Conservation (phyloP, 2,329 filamentous ascomycete genomes). For the Chaetomium sp. region DNA sequence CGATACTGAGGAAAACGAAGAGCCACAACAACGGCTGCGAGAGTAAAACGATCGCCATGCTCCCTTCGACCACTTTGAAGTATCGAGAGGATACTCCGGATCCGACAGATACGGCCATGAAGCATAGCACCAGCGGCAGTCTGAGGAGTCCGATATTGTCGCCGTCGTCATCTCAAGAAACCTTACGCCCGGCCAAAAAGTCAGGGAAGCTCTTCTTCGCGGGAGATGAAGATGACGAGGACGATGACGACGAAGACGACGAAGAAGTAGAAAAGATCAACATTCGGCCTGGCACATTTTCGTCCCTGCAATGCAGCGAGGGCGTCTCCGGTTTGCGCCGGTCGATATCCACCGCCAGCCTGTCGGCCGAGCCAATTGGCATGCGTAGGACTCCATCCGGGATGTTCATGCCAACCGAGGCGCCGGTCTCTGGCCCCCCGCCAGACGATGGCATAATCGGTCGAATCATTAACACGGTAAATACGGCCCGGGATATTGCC, state of each 20-base stretch:
- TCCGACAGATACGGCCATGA: slow-evolving; percentile 61
- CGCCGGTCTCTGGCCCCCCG: slow-evolving; percentile 62
- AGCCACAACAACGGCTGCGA: slow-evolving; percentile 50
- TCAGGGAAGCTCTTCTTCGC: slow-evolving; percentile 67
- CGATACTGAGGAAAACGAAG: slow-evolving; percentile 51
- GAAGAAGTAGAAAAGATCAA: slow-evolving; percentile 30
- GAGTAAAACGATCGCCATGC: slow-evolving; percentile 83
- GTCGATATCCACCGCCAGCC: slow-evolving; percentile 52
- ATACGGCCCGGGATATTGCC: slow-evolving; percentile 70
- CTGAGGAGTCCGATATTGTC: slow-evolving; percentile 59
- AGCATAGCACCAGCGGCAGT: slow-evolving; percentile 53
- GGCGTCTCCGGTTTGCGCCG: slow-evolving; percentile 46
- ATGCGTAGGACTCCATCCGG: slow-evolving; percentile 80
- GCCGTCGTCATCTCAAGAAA: slow-evolving; percentile 81
- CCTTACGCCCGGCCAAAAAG: slow-evolving; percentile 69
- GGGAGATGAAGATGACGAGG: slow-evolving; percentile 61
- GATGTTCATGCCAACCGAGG: slow-evolving; percentile 89
- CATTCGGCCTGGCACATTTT: slow-evolving; percentile 29
- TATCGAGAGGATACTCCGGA: slow-evolving; percentile 78
- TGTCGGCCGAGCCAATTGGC: slow-evolving; percentile 57
- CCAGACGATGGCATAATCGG: slow-evolving; percentile 69
- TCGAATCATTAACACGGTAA: slow-evolving; percentile 78
- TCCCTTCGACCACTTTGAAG: slow-evolving; percentile 86
- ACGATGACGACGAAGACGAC: slow-evolving; percentile 57
- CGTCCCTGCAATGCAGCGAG: slow-evolving; percentile 31